phyloP scores from a whole-genome alignment of 2,329 filamentous ascomycete species.

The Huntiella omanensis region DNA sequence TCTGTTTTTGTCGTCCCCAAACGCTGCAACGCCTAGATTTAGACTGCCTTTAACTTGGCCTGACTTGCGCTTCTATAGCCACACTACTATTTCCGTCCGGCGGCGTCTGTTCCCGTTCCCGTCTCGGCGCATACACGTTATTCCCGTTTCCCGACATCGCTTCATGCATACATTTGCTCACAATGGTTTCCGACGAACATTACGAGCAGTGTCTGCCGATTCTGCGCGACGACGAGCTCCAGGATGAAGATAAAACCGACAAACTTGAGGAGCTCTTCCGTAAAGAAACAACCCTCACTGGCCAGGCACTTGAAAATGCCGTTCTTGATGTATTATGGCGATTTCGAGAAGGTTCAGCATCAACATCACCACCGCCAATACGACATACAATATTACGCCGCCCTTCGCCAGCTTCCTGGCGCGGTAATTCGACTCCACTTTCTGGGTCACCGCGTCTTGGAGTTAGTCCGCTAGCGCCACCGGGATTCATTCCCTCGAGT shows the following conservation, averaged over 20 bases:
- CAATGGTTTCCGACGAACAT: conserved; percentile 81
- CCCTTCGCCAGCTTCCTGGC: conserved; percentile 86
- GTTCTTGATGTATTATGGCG: conserved; percentile 84
- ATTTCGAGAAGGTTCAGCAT: conserved; percentile 48
- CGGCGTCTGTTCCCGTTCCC: conserved; percentile 2
- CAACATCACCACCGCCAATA: conserved; percentile 63
- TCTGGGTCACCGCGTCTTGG: conserved; percentile 66
- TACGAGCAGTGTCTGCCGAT: conserved; percentile 84
- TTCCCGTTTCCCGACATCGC: conserved; percentile 9
- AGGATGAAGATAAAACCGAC: conserved; percentile 93
- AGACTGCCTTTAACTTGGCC: too few relatives aligned
- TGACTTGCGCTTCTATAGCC: not conserved
- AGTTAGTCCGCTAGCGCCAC: conserved; percentile 66
- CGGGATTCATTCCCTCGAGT: conserved; percentile 61
- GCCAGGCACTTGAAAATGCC: conserved; percentile 67
- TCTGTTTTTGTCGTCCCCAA: not conserved
- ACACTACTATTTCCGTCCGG: not conserved
- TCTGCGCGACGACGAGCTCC: conserved; percentile 60
- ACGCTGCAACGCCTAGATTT: too few relatives aligned
- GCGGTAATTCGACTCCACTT: conserved; percentile 60
- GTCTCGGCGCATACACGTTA: conserved; percentile 11
- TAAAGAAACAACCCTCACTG: conserved; percentile 57
- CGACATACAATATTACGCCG: conserved; percentile 80
- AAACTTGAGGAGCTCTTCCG: conserved; percentile 71
- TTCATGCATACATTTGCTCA: conserved; percentile 14